A percentile compares a stretch with the other conserved stretches of the same genome.
phyloP scores from a whole-genome alignment of 257 asterid species.

The Echium plantagineum region DNA sequence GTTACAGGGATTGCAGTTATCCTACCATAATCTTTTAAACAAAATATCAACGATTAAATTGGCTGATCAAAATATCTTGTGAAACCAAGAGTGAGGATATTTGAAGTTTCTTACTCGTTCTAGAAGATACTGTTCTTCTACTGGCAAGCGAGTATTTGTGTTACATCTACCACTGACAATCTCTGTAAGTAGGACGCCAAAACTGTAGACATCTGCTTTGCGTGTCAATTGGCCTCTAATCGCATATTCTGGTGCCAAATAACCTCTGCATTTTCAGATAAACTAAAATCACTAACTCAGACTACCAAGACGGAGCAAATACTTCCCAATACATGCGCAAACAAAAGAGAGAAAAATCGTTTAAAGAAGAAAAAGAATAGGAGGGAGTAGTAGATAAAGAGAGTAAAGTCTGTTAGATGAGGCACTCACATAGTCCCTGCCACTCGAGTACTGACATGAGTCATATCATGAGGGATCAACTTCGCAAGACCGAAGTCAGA shows the following conservation, averaged over 20 bases:
- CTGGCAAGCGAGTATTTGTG: constrained; percentile 65
- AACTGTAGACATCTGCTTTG: constrained; percentile 81
- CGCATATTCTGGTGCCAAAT: constrained; percentile 98
- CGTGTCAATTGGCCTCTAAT: constrained; percentile 78
- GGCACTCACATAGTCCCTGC: constrained; percentile 88
- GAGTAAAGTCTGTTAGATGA: background rate
- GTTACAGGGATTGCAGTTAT: too few relatives aligned
- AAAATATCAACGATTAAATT: background rate
- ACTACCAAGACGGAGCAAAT: background rate
- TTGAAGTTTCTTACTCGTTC: constrained; percentile 57
- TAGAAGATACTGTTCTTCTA: constrained; percentile 72
- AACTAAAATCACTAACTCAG: background rate
- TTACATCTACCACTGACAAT: constrained; percentile 94
- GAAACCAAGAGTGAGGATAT: background rate
- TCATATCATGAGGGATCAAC: constrained; percentile 73
- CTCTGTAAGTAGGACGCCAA: constrained; percentile 85
- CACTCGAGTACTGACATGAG: constrained; percentile 92
- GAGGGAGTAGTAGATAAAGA: background rate
- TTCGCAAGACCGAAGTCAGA: constrained; percentile 97
- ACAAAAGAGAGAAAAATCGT: background rate
- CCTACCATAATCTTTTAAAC: too few relatives aligned
- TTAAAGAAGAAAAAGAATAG: background rate
- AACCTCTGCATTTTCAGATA: constrained; percentile 53
- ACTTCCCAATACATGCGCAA: background rate
- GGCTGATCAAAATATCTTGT: background rate